Evolutionary conservation across 495 filamentous ascomycete species (phyloP).

Genomic region (Penicillium alfredii): DNA sequence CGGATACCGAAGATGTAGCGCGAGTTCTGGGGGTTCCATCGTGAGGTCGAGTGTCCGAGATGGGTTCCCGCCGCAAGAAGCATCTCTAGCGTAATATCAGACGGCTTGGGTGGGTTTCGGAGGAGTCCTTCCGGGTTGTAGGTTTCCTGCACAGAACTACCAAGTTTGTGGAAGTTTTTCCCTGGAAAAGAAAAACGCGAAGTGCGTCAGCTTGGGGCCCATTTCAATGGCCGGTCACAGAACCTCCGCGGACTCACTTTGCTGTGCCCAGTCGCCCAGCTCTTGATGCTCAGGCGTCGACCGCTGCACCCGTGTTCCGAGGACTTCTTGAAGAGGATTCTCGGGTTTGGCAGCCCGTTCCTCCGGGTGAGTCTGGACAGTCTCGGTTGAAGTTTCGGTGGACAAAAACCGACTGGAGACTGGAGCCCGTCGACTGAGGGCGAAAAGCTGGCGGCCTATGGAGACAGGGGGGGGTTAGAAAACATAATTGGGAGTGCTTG

Average conservation of each 20-base stretch:
- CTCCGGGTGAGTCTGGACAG: constrained; percentile 13
- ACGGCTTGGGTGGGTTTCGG: constrained; percentile 62
- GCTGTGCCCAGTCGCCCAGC: too few species aligned
- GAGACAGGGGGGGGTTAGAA: too few species aligned
- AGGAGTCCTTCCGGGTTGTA: constrained; percentile 67
- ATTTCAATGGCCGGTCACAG: too few species aligned
- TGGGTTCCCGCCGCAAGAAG: constrained; percentile 87
- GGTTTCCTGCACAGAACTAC: constrained; percentile 18
- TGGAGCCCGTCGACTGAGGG: constrained; percentile 33
- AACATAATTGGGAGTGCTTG: too few species aligned
- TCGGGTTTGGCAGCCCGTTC: constrained; percentile 10
- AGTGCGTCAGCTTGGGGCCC: too few species aligned
- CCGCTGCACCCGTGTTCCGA: too few species aligned
- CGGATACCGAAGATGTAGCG: constrained; percentile 93
- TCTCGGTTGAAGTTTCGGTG: constrained; percentile 27
- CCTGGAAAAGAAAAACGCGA: too few species aligned
- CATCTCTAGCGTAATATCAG: constrained; percentile 82
- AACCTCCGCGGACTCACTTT: too few species aligned
- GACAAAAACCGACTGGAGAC: constrained; percentile 35
- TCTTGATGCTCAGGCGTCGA: too few species aligned
- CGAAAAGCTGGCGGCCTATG: constrained; percentile 43
- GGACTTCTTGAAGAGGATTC: constrained; percentile 15
- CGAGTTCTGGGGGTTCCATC: constrained; percentile 93
- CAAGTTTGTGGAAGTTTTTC: constrained; percentile 28
- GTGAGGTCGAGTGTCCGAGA: constrained; percentile 83